A percentile compares a stretch with the other conserved stretches of the same genome.
Evolutionary conservation across 2,329 filamentous ascomycete species (phyloP).

Genomic region (Raffaelea ambrosiae): DNA sequence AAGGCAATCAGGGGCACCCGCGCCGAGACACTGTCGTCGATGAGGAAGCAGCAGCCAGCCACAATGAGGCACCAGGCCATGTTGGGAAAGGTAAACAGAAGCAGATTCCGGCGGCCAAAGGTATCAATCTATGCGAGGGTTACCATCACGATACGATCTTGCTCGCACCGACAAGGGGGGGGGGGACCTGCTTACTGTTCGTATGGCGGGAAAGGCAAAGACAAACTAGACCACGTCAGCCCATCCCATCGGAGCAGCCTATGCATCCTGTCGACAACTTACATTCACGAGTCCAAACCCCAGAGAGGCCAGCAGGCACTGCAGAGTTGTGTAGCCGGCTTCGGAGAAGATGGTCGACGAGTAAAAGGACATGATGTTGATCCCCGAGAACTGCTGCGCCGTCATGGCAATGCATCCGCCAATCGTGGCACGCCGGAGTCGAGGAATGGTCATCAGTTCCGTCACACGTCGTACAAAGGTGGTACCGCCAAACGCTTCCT

Average conservation of each 20-base stretch:
- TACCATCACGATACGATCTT: too few species aligned
- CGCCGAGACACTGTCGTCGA: slow-evolving; percentile 18
- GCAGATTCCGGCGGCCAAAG: slow-evolving; percentile 51
- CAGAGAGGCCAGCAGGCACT: slow-evolving; percentile 31
- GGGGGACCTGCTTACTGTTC: slow-evolving; percentile 31
- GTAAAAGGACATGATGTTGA: slow-evolving; percentile 37
- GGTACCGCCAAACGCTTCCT: slow-evolving; percentile 13
- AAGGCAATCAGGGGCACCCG: slow-evolving; percentile 42
- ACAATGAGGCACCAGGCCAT: slow-evolving; percentile 54
- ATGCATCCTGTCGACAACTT: too few species aligned
- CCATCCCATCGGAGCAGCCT: too few species aligned
- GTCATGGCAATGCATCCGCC: slow-evolving; percentile 64
- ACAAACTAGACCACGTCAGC: slow-evolving; percentile 36
- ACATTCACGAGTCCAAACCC: slow-evolving; percentile 40
- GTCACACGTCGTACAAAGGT: slow-evolving; percentile 43
- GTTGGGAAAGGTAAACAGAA: slow-evolving; percentile 58
- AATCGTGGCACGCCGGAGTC: slow-evolving; percentile 52
- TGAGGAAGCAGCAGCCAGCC: slow-evolving; percentile 46
- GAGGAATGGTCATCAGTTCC: slow-evolving; percentile 49
- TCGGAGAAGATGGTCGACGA: slow-evolving; percentile 35
- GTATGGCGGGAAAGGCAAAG: slow-evolving; percentile 58
- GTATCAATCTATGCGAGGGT: slow-evolving; percentile 60
- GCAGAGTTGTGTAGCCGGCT: slow-evolving; percentile 28
- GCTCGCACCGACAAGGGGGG: too few species aligned
- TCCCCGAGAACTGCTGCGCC: slow-evolving; percentile 53